Evolutionary conservation across 1,284 basidiomycete genomes (phyloP).

Genomic region (Leccinum pseudoinsigne): DNA sequence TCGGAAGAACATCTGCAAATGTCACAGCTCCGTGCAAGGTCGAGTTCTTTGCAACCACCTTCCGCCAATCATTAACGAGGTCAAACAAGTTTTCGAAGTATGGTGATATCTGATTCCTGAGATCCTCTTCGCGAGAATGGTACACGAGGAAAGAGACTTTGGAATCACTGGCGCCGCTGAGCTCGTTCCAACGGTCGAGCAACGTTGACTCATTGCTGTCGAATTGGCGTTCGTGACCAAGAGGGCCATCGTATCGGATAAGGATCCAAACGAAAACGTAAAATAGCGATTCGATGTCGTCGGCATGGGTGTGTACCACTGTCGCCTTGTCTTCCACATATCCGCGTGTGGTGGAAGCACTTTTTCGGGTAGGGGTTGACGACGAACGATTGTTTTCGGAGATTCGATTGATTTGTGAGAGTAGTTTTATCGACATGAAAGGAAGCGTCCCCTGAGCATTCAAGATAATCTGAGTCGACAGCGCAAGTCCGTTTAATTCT

Average conservation of each 20-base stretch:
- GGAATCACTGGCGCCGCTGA: neutral
- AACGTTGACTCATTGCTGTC: neutral
- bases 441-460: neutral
- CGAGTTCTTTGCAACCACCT: neutral
- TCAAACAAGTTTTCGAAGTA: neutral
- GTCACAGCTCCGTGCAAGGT: neutral
- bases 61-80: neutral
- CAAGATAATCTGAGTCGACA: neutral
- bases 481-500: neutral
- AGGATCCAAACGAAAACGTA: slow-evolving; percentile 1
- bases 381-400: neutral
- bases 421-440: neutral
- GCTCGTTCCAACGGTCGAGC: neutral
- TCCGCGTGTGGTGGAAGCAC: neutral
- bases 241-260: neutral
- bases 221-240: neutral
- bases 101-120: neutral
- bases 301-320: neutral
- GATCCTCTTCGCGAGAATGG: neutral
- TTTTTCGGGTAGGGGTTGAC: neutral
- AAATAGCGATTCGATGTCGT: neutral
- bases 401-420: neutral
- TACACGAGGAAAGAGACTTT: neutral
- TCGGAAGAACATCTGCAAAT: neutral
- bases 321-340: neutral